Evolutionary conservation across 345 rosid genomes (phyloP).

Genomic region (Firmiana major): DNA sequence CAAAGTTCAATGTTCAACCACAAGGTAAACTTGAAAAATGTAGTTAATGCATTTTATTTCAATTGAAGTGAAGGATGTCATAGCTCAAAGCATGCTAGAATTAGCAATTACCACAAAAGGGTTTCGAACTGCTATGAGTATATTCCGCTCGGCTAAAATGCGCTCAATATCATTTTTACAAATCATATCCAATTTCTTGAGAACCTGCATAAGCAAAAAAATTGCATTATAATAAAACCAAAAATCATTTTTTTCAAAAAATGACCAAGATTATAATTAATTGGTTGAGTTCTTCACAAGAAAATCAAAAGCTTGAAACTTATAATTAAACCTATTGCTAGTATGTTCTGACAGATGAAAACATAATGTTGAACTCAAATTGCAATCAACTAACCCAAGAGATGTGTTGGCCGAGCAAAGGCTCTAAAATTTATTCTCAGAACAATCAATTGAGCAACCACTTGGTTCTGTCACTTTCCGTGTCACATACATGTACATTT

Average conservation of each 20-base stretch:
- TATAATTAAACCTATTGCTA: not conserved
- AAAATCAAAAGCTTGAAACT: not conserved
- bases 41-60: constrained; percentile 1
- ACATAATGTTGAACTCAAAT: not conserved
- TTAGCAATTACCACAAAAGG: constrained; percentile 70
- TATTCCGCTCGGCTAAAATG: constrained; percentile 76
- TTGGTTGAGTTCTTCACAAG: not conserved
- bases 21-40: not conserved
- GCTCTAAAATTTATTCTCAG: not conserved
- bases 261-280: not conserved
- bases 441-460: constrained; percentile 4
- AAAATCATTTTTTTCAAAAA: not conserved
- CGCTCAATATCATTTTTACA: constrained; percentile 75
- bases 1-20: constrained; percentile 9
- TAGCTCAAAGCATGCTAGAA: constrained; percentile 8
- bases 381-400: not conserved
- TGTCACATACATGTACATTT: not conserved
- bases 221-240: constrained; percentile 15
- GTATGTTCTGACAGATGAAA: not conserved
- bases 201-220: constrained; percentile 42
- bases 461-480: not conserved
- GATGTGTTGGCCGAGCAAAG: not conserved
- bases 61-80: not conserved
- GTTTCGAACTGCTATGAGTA: constrained; percentile 73
- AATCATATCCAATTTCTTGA: constrained; percentile 77